phyloP scores from a whole-genome alignment of 1,139 yeast species.

The Yamadazyma trypodendri region DNA sequence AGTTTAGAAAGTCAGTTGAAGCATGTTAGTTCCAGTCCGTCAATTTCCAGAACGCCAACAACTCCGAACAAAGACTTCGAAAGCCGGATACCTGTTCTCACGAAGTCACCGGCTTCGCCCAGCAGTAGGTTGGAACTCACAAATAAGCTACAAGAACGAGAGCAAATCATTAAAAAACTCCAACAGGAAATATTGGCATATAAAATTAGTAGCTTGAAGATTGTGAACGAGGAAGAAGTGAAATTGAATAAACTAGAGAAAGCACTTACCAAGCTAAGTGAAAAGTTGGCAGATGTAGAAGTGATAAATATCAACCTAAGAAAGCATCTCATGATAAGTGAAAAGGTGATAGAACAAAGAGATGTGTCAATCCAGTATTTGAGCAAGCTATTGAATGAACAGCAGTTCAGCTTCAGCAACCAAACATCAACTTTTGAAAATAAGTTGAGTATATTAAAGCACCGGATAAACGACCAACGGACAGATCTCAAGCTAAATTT shows the following conservation, averaged over 20 bases:
- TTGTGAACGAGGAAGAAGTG: constrained; percentile 48
- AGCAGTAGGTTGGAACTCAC: constrained; percentile 11
- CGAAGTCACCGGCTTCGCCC: constrained; percentile 11
- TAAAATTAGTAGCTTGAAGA: constrained; percentile 35
- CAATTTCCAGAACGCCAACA: background rate
- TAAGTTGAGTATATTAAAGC: constrained; percentile 29
- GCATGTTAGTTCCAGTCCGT: background rate
- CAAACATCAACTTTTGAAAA: constrained; percentile 57
- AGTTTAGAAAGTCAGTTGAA: constrained; percentile 49
- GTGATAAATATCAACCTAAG: constrained; percentile 37
- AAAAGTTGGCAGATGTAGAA: constrained; percentile 41
- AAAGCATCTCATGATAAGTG: constrained; percentile 51
- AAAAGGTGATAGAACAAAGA: constrained; percentile 59
- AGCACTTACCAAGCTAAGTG: constrained; percentile 36
- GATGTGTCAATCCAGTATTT: constrained; percentile 58
- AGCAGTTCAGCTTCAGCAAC: constrained; percentile 46
- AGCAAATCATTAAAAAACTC: constrained; percentile 35
- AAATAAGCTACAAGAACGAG: constrained; percentile 34
- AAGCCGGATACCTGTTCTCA: constrained; percentile 12
- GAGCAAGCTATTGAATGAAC: constrained; percentile 50
- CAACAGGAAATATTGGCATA: constrained; percentile 37
- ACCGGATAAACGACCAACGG: constrained; percentile 10
- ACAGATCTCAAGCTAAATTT: constrained; percentile 4
- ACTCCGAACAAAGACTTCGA: constrained; percentile 13
- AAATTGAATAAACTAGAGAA: constrained; percentile 39